Percentiles rank a stretch among this genome's conserved stretches.
These are phyloP conservation scores for Fusarium concolor DNA, from an alignment of 2,329 filamentous ascomycete species.

Conservation along the genomic window DNA sequence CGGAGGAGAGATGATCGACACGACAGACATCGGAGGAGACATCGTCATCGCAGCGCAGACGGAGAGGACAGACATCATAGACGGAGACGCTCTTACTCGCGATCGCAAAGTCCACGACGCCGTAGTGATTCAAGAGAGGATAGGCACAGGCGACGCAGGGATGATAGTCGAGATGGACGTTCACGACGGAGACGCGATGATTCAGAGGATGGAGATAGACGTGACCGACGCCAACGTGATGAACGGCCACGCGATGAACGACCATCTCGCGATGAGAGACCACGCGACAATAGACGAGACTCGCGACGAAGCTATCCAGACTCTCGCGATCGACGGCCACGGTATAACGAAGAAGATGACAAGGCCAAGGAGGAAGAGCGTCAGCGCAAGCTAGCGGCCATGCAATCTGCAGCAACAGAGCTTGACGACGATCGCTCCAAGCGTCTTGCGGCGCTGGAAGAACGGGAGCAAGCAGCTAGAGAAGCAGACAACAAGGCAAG, in stretches of 20 bases:
- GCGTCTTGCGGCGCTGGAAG: constrained; percentile 74
- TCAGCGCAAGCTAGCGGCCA: constrained; percentile 76
- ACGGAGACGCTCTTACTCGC: constrained; percentile 59
- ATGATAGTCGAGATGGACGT: constrained; percentile 42
- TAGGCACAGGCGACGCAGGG: constrained; percentile 40
- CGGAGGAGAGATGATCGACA: constrained; percentile 49
- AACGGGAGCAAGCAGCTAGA: constrained; percentile 71
- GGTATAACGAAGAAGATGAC: constrained; percentile 41
- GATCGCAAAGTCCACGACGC: constrained; percentile 57
- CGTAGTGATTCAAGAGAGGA: constrained; percentile 48
- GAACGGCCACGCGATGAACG: constrained; percentile 11
- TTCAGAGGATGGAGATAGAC: constrained; percentile 38
- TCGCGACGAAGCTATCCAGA: constrained; percentile 33
- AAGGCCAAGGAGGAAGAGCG: constrained; percentile 64
- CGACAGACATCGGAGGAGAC: constrained; percentile 56
- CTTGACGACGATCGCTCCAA: constrained; percentile 77
- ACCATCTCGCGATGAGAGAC: constrained; percentile 32
- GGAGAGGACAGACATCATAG: constrained; percentile 54
- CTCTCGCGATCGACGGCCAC: constrained; percentile 39
- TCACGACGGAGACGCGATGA: constrained; percentile 37
- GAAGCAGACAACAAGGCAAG: constrained; percentile 75
- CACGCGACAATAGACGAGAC: constrained; percentile 47
- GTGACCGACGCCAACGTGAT: constrained; percentile 17
- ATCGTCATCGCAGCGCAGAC: constrained; percentile 57
- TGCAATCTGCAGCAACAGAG: constrained; percentile 77